Evolutionary conservation across 2,329 filamentous ascomycete species (phyloP), one percentile per base, ranked within the genome.

Genomic region (Pseudogymnoascus sp.): DNA sequence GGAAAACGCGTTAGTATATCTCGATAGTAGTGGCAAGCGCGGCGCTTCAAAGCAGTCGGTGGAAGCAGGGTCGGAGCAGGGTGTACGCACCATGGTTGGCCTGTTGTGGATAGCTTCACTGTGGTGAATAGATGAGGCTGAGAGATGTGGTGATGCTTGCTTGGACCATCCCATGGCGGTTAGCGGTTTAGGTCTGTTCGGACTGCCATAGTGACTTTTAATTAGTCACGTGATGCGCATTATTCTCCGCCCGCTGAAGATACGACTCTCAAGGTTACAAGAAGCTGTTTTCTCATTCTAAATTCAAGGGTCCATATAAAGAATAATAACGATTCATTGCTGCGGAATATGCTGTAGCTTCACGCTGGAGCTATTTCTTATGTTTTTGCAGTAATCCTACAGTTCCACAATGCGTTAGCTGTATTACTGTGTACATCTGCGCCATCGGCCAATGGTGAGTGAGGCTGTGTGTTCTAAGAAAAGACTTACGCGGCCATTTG

Each of bases 71-170:
- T 39, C 4, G n/a, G n/a, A 18, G 18, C 12, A 39, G n/a, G 34
- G 7, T 36, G 34, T 45, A 61, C 59, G 34, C 34, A 61, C 59
- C 59, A 61, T 61, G 34, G 39, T 61, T 39, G 51, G 51, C 51
- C 51, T 57, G 51, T 57, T 51, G 16, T 51, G 36, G 16, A 47
- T 61, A 61, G 60, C 36, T 61, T 47, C 40, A 61, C 60, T 47
- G 26, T 61, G 34, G 34, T 47, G 34, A 12, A 16, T 16, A 40
- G 36, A 47, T 39, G 21, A 39, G 60, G 60, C 60, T 47, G 60
- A 47, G 36, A 12, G 18, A 26, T 14, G 36, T 12, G 31, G 60
- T 47, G 34, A 61, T 61, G 60, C 60, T 40, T 39, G 60, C 26
- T 39, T 61, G 34, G 60, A 47, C 59, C 39, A 39, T 61, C 29